Percentiles rank a stretch among this genome's conserved stretches.
phyloP scores from a whole-genome alignment of 768 basidiomycete species.

The Tubosaeta sp. region DNA sequence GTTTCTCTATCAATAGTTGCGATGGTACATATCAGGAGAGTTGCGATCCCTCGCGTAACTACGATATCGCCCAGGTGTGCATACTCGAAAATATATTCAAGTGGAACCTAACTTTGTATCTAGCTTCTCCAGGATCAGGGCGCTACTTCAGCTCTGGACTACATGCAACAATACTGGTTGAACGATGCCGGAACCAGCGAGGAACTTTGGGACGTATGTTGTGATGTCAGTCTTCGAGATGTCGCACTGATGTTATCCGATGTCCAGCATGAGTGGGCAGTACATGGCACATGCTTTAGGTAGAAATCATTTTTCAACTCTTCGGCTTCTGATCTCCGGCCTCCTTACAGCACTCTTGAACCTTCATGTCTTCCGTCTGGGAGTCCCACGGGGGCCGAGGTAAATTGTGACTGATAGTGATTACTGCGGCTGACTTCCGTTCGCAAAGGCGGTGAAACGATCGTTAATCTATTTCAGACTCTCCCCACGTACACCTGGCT shows the following conservation, averaged over 20 bases:
- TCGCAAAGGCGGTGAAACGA: slow-evolving; percentile 52
- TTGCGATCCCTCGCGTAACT: slow-evolving; percentile 41
- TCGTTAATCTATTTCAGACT: slow-evolving; percentile 56
- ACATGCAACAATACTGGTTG: slow-evolving; percentile 62
- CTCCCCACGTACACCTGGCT: slow-evolving; percentile 78
- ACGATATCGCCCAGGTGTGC: slow-evolving; percentile 41
- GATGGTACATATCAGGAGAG: slow-evolving; percentile 38
- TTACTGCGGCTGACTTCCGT: neutral
- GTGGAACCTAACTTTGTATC: neutral
- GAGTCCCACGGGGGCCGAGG: slow-evolving; percentile 60
- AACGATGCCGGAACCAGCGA: slow-evolving; percentile 56
- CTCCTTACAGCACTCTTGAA: slow-evolving; percentile 48
- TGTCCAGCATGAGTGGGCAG: slow-evolving; percentile 64
- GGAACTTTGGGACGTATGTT: slow-evolving; percentile 62
- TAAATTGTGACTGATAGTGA: slow-evolving; percentile 19
- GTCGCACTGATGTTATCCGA: slow-evolving; percentile 6
- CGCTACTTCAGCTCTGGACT: slow-evolving; percentile 52
- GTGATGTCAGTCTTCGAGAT: neutral
- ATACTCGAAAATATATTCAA: neutral
- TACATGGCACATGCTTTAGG: slow-evolving; percentile 56
- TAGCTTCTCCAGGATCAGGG: slow-evolving; percentile 58
- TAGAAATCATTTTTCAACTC: neutral
- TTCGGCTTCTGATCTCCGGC: neutral
- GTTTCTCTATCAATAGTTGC: slow-evolving; percentile 39
- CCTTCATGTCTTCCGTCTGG: slow-evolving; percentile 55